phyloP scores from a whole-genome alignment of 208 protist genomes.

The Crithidia sp. region DNA sequence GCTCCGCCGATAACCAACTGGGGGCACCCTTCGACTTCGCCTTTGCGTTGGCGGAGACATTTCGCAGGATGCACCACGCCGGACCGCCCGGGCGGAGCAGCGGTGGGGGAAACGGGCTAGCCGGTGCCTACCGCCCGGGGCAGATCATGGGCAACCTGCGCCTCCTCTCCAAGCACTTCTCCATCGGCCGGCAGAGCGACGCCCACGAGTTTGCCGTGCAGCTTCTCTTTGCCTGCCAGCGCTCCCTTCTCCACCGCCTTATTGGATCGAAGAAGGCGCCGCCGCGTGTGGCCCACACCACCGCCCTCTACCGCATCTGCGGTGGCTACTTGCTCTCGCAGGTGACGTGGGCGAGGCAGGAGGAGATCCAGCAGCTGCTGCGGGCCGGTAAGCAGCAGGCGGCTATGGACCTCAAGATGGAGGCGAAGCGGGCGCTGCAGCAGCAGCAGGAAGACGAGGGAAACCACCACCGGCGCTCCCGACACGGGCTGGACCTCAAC shows the following conservation, averaged over 20 bases:
- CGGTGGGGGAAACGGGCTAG: constrained; percentile 13
- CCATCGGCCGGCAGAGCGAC: constrained; percentile 86
- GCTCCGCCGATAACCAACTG: constrained; percentile 48
- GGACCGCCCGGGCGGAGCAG: background rate
- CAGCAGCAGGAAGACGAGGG: background rate
- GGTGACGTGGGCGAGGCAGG: constrained; percentile 75
- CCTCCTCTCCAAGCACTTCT: constrained; percentile 76
- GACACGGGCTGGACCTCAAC: constrained; percentile 25
- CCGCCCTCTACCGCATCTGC: constrained; percentile 79
- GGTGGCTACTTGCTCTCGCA: constrained; percentile 88
- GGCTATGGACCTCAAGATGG: constrained; percentile 76
- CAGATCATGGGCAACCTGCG: constrained; percentile 68
- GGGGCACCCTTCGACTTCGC: constrained; percentile 83
- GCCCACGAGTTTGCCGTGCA: constrained; percentile 92
- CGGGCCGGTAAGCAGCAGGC: constrained; percentile 72
- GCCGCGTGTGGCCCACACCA: constrained; percentile 70
- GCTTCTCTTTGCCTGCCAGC: constrained; percentile 79
- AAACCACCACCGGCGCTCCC: background rate
- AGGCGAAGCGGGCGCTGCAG: constrained; percentile 24
- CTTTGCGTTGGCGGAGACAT: constrained; percentile 79
- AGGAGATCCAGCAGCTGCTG: constrained; percentile 81
- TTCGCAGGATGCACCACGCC: constrained; percentile 66
- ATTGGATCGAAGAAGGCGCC: constrained; percentile 75
- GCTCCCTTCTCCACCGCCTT: constrained; percentile 77
- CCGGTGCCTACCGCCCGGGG: constrained; percentile 55